Evolutionary conservation across 306 rosid species (phyloP).

Genomic region (Quercus glauca): DNA sequence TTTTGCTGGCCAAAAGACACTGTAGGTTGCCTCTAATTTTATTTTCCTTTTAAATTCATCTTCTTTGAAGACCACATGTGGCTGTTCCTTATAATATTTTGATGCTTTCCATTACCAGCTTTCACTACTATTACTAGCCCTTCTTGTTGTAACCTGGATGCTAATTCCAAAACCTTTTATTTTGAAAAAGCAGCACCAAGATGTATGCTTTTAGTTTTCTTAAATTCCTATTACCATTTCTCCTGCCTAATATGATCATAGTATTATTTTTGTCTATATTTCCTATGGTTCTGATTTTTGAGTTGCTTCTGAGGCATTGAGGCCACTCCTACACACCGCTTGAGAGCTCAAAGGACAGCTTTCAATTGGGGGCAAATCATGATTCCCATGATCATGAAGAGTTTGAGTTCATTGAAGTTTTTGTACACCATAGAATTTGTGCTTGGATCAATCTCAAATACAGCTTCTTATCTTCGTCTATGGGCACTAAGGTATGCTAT

Average conservation of each 20-base stretch:
- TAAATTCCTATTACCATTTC: not conserved
- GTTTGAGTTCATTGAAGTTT: slow-evolving; percentile 81
- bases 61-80: slow-evolving; percentile 1
- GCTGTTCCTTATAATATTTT: slow-evolving; percentile 5
- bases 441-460: slow-evolving; percentile 89
- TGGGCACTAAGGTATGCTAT: slow-evolving; percentile 85
- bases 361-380: slow-evolving; percentile 46
- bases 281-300: slow-evolving; percentile 25
- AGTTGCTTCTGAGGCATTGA: slow-evolving; percentile 63
- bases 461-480: slow-evolving; percentile 95
- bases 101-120: slow-evolving; percentile 43
- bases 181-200: slow-evolving; percentile 81
- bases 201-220: slow-evolving; percentile 38
- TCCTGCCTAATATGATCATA: not conserved
- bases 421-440: slow-evolving; percentile 93
- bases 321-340: slow-evolving; percentile 67
- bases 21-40: slow-evolving; percentile 56
- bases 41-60: not conserved
- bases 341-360: slow-evolving; percentile 48
- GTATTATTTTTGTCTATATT: not conserved
- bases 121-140: slow-evolving; percentile 65
- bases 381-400: slow-evolving; percentile 56
- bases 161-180: slow-evolving; percentile 91
- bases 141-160: slow-evolving; percentile 94
- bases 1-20: slow-evolving; percentile 73